Conservation (phyloP, 2,329 filamentous ascomycete genomes). For the Phoma sp. region DNA sequence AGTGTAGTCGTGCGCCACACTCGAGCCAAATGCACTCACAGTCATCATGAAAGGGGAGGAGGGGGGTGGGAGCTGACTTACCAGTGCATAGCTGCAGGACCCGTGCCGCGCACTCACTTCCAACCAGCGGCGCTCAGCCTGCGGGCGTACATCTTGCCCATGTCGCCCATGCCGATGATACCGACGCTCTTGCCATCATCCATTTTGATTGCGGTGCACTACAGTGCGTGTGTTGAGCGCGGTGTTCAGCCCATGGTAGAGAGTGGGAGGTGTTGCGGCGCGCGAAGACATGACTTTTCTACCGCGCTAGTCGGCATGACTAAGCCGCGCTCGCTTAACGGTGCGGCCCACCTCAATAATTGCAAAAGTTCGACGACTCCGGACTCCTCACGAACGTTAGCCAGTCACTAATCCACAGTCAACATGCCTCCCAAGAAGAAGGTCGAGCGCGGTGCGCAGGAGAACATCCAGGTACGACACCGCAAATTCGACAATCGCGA, state of each 20-base stretch:
- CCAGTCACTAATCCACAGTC: slow-evolving; percentile 42
- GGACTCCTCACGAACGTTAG: slow-evolving; percentile 29
- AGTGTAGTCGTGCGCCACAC: slow-evolving; percentile 73
- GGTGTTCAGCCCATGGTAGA: slow-evolving; percentile 41
- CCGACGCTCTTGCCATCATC: slow-evolving; percentile 76
- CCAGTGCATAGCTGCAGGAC: slow-evolving; percentile 24
- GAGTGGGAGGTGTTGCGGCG: slow-evolving; percentile 13
- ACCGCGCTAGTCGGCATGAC: slow-evolving; percentile 24
- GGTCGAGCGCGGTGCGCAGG: slow-evolving; percentile 76
- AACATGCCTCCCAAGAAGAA: slow-evolving; percentile 90
- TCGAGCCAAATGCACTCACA: slow-evolving; percentile 99
- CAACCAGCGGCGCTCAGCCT: slow-evolving; percentile 89
- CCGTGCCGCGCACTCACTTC: slow-evolving; percentile 72
- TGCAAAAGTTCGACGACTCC: slow-evolving; percentile 24
- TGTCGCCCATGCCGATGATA: slow-evolving; percentile 98
- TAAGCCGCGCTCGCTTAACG: slow-evolving; percentile 16
- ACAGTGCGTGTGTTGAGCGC: slow-evolving; percentile 28
- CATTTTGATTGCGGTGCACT: slow-evolving; percentile 52
- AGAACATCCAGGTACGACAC: slow-evolving; percentile 73
- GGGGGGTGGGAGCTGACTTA: slow-evolving; percentile 30
- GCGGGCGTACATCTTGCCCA: slow-evolving; percentile 98
- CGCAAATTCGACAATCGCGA: too few relatives aligned
- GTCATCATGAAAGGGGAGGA: slow-evolving; percentile 78
- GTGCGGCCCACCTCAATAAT: slow-evolving; percentile 20
- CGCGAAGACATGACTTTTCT: slow-evolving; percentile 25